phyloP scores from a whole-genome alignment of 495 filamentous ascomycete species.

The Penicillium paxilli region DNA sequence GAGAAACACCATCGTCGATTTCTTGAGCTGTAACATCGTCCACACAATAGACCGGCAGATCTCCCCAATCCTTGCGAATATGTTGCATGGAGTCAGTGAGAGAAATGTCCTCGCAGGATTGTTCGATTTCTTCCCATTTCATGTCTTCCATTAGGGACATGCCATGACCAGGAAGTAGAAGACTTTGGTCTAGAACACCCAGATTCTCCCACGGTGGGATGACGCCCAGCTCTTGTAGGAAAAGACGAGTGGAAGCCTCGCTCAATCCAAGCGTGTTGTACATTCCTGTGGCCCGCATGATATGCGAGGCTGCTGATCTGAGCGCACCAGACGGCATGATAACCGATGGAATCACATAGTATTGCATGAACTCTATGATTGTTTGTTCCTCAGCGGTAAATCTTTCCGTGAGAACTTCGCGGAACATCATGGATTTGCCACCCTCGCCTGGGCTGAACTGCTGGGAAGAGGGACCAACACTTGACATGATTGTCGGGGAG shows the following conservation, averaged over 20 bases:
- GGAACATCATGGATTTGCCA: constrained; percentile 39
- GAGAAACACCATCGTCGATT: constrained; percentile 86
- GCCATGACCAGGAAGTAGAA: constrained; percentile 61
- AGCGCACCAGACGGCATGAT: constrained; percentile 56
- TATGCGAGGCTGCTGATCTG: constrained; percentile 63
- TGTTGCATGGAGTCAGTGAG: constrained; percentile 49
- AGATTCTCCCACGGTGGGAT: constrained; percentile 79
- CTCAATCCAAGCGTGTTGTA: constrained; percentile 64
- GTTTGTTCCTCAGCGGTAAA: constrained; percentile 47
- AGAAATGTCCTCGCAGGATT: constrained; percentile 28
- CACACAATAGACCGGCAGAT: constrained; percentile 77
- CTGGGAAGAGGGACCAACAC: constrained; percentile 48
- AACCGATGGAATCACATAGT: constrained; percentile 46
- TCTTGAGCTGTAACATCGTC: constrained; percentile 71
- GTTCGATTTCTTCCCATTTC: constrained; percentile 28
- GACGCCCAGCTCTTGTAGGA: constrained; percentile 85
- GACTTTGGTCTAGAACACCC: constrained; percentile 57
- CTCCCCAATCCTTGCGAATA: constrained; percentile 70
- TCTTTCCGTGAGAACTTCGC: constrained; percentile 33
- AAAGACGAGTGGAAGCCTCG: constrained; percentile 58
- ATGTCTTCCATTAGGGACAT: constrained; percentile 35
- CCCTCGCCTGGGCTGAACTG: constrained; percentile 36
- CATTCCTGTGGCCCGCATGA: constrained; percentile 69
- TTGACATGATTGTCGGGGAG: constrained; percentile 56
- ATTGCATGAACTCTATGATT: constrained; percentile 70